Conservation (phyloP, 2,329 filamentous ascomycete genomes). For the Akanthomyces dipterigenus region DNA sequence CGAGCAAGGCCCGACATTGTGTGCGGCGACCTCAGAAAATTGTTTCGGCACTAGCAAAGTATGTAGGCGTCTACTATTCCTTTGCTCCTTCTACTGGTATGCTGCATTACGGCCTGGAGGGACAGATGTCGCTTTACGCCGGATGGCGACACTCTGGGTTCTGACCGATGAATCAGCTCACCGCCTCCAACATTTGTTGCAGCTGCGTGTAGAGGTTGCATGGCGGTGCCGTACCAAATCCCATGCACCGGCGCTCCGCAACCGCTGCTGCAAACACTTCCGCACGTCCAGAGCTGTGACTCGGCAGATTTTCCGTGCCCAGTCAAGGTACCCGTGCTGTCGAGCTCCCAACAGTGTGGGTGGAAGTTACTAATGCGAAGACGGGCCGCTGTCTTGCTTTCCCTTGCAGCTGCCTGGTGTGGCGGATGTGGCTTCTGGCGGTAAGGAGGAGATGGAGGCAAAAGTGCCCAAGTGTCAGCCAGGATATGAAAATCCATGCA, state of each 20-base stretch:
- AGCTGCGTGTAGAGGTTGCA: neutral
- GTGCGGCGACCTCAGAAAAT: neutral
- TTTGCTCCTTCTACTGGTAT: neutral
- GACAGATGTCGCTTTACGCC: neutral
- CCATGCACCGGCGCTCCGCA: neutral
- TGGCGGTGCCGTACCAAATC: neutral
- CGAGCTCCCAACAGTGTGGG: neutral
- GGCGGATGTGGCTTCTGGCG: conserved; percentile 5
- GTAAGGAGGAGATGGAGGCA: neutral
- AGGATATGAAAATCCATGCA: neutral
- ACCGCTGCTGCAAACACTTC: neutral
- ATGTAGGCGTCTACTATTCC: neutral
- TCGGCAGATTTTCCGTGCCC: neutral
- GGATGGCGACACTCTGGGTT: neutral
- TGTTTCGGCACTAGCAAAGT: too few relatives aligned
- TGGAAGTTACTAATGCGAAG: neutral
- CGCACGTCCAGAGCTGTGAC: neutral
- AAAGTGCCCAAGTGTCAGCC: neutral
- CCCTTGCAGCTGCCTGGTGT: neutral
- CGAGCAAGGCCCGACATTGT: neutral
- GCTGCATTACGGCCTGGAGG: neutral
- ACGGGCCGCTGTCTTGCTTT: neutral
- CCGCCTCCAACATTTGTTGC: neutral
- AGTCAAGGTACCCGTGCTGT: neutral
- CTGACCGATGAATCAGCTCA: conserved; percentile 2